Evolutionary conservation across 2,329 filamentous ascomycete species (phyloP).

Genomic region (Ophiostoma pallidulum): DNA sequence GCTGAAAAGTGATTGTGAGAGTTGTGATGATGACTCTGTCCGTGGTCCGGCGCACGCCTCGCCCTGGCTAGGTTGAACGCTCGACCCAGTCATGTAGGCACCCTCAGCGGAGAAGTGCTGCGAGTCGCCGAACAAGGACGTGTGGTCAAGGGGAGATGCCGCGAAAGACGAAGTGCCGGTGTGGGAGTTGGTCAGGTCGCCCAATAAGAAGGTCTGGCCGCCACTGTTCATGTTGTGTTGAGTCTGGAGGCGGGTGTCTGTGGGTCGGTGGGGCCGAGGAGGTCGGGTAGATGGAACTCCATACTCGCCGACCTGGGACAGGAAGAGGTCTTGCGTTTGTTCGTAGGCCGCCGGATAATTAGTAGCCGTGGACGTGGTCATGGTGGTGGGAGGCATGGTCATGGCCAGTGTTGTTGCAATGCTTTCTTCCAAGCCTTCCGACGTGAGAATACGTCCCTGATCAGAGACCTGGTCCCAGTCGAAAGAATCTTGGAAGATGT

Average conservation of each 20-base stretch:
- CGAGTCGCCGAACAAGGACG: slow-evolving; percentile 1
- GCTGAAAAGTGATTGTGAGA: background rate
- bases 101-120: background rate
- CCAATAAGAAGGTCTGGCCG: background rate
- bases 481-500: slow-evolving; percentile 6
- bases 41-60: background rate
- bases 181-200: background rate
- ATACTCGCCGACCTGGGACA: background rate
- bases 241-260: background rate
- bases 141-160: background rate
- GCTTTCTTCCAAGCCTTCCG: slow-evolving; percentile 10
- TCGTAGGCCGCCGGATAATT: background rate
- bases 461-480: slow-evolving; percentile 11
- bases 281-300: slow-evolving; percentile 7
- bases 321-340: background rate
- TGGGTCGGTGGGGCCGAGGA: background rate
- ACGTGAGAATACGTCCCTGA: slow-evolving; percentile 3
- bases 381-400: background rate
- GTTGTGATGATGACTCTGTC: background rate
- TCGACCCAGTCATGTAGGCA: slow-evolving; percentile 5
- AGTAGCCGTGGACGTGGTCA: background rate
- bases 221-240: background rate
- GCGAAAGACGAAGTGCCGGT: background rate
- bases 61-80: slow-evolving; percentile 5
- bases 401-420: slow-evolving; percentile 6